A percentile compares a stretch with the other conserved stretches of the same genome.
These are phyloP conservation scores for Saccharomyces mikatae DNA, from an alignment of 805 yeast species.

Conservation along the genomic window DNA sequence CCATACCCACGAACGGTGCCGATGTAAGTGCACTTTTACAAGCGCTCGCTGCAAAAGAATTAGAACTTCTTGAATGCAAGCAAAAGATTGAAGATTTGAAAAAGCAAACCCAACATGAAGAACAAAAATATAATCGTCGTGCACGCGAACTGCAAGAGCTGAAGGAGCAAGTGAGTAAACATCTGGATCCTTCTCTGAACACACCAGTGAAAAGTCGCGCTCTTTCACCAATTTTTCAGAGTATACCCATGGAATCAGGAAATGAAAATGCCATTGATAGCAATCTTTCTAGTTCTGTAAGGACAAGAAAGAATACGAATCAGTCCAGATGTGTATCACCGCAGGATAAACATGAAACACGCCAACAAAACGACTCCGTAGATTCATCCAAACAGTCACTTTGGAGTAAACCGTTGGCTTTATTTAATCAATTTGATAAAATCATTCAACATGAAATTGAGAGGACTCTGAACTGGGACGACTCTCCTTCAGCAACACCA, in stretches of 20 bases:
- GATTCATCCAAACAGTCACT: constrained; percentile 19
- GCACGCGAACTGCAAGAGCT: constrained; percentile 28
- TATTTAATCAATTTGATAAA: constrained; percentile 61
- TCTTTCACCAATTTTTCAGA: background rate
- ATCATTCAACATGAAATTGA: constrained; percentile 61
- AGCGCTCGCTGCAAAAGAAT: constrained; percentile 58
- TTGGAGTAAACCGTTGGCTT: constrained; percentile 49
- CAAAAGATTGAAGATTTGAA: constrained; percentile 45
- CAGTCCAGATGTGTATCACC: background rate
- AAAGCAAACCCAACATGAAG: constrained; percentile 39
- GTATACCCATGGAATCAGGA: background rate
- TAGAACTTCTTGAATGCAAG: constrained; percentile 56
- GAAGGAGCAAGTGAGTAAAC: constrained; percentile 29
- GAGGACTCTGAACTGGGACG: constrained; percentile 35
- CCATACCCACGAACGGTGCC: constrained; percentile 5
- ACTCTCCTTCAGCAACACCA: constrained; percentile 12
- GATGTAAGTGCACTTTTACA: constrained; percentile 51
- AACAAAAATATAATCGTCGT: constrained; percentile 40
- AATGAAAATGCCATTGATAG: background rate
- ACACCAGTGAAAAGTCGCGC: background rate
- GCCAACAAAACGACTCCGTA: background rate
- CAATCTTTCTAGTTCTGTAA: background rate
- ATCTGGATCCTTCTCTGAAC: constrained; percentile 6
- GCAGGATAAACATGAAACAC: background rate
- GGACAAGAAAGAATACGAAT: background rate